These are phyloP conservation scores for Dillenia suffruticosa DNA, from an alignment of 164 flowering plant genomes.

Conservation along the genomic window DNA sequence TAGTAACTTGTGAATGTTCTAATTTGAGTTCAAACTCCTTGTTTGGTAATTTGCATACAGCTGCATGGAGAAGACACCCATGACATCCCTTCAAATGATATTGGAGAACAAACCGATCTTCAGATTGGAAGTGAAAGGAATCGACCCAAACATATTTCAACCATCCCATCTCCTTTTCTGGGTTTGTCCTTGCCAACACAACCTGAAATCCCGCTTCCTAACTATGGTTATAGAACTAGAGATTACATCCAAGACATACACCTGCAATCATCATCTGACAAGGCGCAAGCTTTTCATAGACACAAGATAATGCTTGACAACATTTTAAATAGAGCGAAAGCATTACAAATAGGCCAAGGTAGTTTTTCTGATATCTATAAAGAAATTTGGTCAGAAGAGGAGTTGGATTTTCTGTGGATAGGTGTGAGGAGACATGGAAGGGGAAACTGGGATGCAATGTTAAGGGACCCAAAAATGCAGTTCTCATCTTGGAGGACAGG, in stretches of 20 bases:
- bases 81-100: not conserved
- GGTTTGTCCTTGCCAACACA: conserved; percentile 22
- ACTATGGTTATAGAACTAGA: conserved; percentile 3
- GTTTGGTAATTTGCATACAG: not conserved
- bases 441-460: conserved; percentile 56
- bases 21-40: not conserved
- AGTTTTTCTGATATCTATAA: conserved; percentile 19
- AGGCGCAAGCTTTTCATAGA: conserved; percentile 14
- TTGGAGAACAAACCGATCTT: conserved; percentile 6
- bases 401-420: conserved; percentile 67
- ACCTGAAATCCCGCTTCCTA: conserved; percentile 8
- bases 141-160: conserved; percentile 7
- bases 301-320: conserved; percentile 50
- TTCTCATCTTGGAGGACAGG: conserved; percentile 44
- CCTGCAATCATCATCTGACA: conserved; percentile 17
- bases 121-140: conserved; percentile 7
- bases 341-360: conserved; percentile 18
- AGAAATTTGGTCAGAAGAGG: conserved; percentile 59
- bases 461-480: conserved; percentile 49
- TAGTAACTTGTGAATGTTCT: not conserved
- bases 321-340: conserved; percentile 26
- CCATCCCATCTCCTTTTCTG: conserved; percentile 12
- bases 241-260: conserved; percentile 12
- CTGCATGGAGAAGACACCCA: too few relatives aligned
- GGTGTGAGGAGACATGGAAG: conserved; percentile 72